Conservation (phyloP, 352 stramenopile genomes). For the Phytopythium delawarense region DNA sequence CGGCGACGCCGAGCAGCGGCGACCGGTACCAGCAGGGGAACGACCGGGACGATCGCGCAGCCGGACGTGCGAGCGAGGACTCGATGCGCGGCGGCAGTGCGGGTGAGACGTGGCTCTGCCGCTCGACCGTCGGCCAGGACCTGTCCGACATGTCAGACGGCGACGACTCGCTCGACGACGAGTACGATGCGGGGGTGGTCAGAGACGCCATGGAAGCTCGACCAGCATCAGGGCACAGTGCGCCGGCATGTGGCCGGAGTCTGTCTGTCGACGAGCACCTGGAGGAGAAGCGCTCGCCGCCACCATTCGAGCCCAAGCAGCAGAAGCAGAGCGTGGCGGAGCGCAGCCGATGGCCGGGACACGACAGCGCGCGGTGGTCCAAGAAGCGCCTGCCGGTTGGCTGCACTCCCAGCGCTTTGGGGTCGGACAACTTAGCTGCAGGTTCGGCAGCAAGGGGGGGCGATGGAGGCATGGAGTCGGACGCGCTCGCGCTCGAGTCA, state of each 20-base stretch:
- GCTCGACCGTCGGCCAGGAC: constrained; percentile 49
- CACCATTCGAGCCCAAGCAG: constrained; percentile 1
- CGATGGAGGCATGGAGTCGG: neutral
- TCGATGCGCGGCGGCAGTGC: neutral
- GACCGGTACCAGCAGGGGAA: neutral
- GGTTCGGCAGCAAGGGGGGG: neutral
- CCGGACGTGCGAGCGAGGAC: constrained; percentile 4
- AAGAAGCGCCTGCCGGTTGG: neutral
- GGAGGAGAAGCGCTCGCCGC: constrained; percentile 12
- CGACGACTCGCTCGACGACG: constrained; percentile 10
- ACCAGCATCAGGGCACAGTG: neutral
- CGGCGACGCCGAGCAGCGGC: neutral
- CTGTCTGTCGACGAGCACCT: neutral
- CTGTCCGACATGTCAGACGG: constrained; percentile 11
- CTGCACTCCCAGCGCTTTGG: neutral
- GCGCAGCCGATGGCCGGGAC: neutral
- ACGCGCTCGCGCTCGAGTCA: neutral
- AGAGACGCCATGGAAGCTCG: neutral
- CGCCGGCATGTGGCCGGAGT: neutral
- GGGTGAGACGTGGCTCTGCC: constrained; percentile 48
- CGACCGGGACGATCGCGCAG: neutral
- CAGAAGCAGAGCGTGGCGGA: constrained; percentile 9
- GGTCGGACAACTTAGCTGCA: neutral
- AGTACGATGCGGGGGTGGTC: constrained; percentile 1
- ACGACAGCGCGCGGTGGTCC: neutral